phyloP scores from a whole-genome alignment of 2,329 filamentous ascomycete genomes.

The Lecanicillium sp. region DNA sequence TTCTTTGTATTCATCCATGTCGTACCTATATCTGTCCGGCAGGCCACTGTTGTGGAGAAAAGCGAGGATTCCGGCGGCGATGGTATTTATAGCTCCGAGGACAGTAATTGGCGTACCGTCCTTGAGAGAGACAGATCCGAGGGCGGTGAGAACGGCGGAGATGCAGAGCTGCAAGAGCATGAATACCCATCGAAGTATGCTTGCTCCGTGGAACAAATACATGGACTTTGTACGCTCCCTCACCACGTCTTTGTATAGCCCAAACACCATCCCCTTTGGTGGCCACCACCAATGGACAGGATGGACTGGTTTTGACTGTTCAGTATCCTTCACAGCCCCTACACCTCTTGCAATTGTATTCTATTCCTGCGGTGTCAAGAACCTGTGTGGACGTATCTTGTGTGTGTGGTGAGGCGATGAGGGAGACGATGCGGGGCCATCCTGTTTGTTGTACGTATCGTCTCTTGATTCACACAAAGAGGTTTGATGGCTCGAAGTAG shows the following conservation, averaged over 20 bases:
- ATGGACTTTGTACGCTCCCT: conserved; percentile 34
- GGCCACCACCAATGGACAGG: conserved; percentile 36
- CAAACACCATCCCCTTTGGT: conserved; percentile 36
- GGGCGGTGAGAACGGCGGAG: conserved; percentile 39
- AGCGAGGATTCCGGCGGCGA: conserved; percentile 40
- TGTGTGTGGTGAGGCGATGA: conserved; percentile 9
- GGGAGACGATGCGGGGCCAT: not conserved
- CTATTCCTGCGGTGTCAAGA: conserved; percentile 37
- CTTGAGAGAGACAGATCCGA: conserved; percentile 32
- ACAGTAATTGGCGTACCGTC: conserved; percentile 35
- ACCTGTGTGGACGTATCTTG: conserved; percentile 23
- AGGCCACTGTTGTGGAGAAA: conserved; percentile 46
- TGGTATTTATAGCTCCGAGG: conserved; percentile 42
- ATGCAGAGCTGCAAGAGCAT: conserved; percentile 41
- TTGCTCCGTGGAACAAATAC: conserved; percentile 35
- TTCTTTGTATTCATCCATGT: conserved; percentile 39
- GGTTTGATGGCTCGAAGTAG: too few species aligned
- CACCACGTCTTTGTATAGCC: conserved; percentile 41
- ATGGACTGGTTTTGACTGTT: conserved; percentile 32
- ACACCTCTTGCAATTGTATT: conserved; percentile 36
- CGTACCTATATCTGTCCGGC: conserved; percentile 40
- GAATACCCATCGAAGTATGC: conserved; percentile 33
- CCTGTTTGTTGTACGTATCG: too few species aligned
- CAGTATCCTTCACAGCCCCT: conserved; percentile 37
- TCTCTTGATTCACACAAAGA: too few species aligned